phyloP scores from a whole-genome alignment of 768 basidiomycete species.

The Rhodotorula kratochvilovae region DNA sequence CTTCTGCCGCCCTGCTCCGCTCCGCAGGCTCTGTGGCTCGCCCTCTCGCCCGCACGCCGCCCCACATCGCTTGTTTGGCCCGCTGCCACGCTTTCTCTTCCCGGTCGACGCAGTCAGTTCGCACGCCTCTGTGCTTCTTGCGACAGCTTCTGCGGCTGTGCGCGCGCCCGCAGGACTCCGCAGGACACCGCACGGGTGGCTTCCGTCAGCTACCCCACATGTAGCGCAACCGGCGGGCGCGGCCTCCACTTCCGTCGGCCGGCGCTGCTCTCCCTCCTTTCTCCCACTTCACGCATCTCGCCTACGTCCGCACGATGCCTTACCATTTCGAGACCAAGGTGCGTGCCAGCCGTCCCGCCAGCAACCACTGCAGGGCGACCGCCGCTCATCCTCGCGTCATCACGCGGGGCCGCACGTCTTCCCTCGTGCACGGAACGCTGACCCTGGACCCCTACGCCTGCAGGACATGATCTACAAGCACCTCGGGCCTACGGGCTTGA shows the following conservation, averaged over 20 bases:
- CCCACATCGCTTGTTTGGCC: no score
- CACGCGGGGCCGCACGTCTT: neutral
- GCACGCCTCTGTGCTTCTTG: no score
- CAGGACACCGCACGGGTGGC: no score
- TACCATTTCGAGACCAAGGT: slow-evolving; percentile 29
- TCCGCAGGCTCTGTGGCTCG: no score
- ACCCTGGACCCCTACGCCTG: neutral
- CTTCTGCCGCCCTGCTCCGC: no score
- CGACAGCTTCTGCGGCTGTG: no score
- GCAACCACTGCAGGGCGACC: neutral
- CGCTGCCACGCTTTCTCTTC: no score
- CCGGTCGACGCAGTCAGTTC: no score
- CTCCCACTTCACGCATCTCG: neutral
- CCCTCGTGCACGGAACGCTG: neutral
- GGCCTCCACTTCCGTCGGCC: neutral
- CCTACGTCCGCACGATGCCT: slow-evolving; percentile 2
- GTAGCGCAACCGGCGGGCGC: no score
- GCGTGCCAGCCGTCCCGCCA: neutral
- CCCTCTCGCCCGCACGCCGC: no score
- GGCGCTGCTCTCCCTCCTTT: neutral
- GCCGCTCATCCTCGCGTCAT: neutral
- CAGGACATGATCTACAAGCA: slow-evolving; percentile 46
- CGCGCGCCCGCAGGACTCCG: no score
- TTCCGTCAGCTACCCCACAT: neutral
- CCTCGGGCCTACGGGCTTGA: slow-evolving; percentile 54